Evolutionary conservation across 2,329 filamentous ascomycete species (phyloP).

Genomic region (Clonostachys solani): DNA sequence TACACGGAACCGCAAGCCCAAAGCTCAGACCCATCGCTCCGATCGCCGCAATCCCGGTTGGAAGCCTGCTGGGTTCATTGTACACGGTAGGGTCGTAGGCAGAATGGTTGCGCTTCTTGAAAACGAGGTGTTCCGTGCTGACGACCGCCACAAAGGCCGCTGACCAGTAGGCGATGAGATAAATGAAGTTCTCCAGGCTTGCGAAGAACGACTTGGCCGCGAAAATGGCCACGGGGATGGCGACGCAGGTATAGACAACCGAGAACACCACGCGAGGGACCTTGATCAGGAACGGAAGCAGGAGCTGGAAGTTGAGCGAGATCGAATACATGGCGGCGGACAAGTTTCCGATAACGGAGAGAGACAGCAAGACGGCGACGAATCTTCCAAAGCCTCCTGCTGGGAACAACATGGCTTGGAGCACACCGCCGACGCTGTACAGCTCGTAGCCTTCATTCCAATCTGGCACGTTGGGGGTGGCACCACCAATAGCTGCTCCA

Average conservation of each 20-base stretch:
- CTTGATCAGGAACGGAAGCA: slow-evolving; percentile 49
- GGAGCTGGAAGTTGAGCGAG: slow-evolving; percentile 60
- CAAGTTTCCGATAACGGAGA: slow-evolving; percentile 55
- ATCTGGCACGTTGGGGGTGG: slow-evolving; percentile 44
- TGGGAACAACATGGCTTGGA: slow-evolving; percentile 54
- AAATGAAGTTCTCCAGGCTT: slow-evolving; percentile 52
- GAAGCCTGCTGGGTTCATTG: slow-evolving; percentile 40
- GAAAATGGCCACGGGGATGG: slow-evolving; percentile 53
- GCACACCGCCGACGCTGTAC: slow-evolving; percentile 52
- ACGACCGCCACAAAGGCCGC: slow-evolving; percentile 49
- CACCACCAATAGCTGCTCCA: slow-evolving; percentile 59
- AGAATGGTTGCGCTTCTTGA: slow-evolving; percentile 34
- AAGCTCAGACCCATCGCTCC: slow-evolving; percentile 38
- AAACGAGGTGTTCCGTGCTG: slow-evolving; percentile 40
- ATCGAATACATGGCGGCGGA: slow-evolving; percentile 57
- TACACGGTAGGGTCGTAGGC: slow-evolving; percentile 42
- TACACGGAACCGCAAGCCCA: slow-evolving; percentile 51
- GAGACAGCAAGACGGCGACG: slow-evolving; percentile 51
- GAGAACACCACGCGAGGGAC: slow-evolving; percentile 55
- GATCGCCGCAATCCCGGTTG: slow-evolving; percentile 41
- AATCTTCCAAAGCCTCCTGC: slow-evolving; percentile 60
- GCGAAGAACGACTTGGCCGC: slow-evolving; percentile 49
- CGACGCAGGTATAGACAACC: slow-evolving; percentile 50
- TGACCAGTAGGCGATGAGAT: slow-evolving; percentile 55
- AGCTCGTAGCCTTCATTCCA: slow-evolving; percentile 51